phyloP scores from a whole-genome alignment of 208 protist genomes.

The Jaenimonas drosophilae region DNA sequence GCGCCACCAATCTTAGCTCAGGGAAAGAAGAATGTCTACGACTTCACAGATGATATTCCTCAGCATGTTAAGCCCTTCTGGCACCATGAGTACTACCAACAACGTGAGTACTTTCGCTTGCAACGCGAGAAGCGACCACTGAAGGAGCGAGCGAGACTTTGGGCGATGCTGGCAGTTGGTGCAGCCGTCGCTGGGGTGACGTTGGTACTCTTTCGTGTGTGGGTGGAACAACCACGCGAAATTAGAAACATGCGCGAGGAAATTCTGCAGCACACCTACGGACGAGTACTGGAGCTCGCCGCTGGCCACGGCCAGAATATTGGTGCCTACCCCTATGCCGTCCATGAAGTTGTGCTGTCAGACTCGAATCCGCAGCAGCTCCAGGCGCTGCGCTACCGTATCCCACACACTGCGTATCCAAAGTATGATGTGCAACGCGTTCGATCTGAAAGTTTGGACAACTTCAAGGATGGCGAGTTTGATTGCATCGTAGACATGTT shows the following conservation, averaged over 20 bases:
- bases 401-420: constrained; percentile 73
- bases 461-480: constrained; percentile 75
- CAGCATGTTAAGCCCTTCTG: constrained; percentile 81
- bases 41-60: constrained; percentile 83
- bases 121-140: constrained; percentile 73
- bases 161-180: constrained; percentile 18
- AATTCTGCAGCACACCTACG: constrained; percentile 77
- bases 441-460: constrained; percentile 66
- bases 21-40: constrained; percentile 78
- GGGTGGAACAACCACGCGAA: constrained; percentile 78
- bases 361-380: constrained; percentile 84
- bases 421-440: constrained; percentile 81
- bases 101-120: constrained; percentile 80
- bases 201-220: constrained; percentile 70
- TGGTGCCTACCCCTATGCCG: constrained; percentile 81
- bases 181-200: constrained; percentile 21
- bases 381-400: constrained; percentile 66
- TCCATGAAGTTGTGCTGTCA: constrained; percentile 78
- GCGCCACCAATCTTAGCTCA: constrained; percentile 57
- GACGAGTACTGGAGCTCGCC: constrained; percentile 76
- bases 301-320: constrained; percentile 87
- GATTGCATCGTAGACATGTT: constrained; percentile 90
- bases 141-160: constrained; percentile 40
- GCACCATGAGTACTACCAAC: constrained; percentile 83
- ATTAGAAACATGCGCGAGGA: constrained; percentile 73